Evolutionary conservation across 768 basidiomycete genomes (phyloP).

Genomic region (Boletus patriciae): DNA sequence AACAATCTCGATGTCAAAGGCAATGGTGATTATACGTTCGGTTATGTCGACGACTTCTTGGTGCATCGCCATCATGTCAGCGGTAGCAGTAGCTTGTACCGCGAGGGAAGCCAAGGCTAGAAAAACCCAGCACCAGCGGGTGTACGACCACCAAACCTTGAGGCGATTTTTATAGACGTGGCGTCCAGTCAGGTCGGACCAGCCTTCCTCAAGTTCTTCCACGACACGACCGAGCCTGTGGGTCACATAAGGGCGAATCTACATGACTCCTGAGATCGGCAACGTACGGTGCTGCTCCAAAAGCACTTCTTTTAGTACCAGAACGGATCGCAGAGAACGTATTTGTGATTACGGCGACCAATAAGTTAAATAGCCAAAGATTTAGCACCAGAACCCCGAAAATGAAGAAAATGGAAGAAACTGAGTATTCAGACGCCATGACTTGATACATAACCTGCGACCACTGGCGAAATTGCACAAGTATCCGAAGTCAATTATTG

Average conservation of each 20-base stretch:
- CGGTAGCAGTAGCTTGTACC: constrained; percentile 68
- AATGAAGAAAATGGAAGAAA: constrained; percentile 88
- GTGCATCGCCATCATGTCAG: constrained; percentile 49
- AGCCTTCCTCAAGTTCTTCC: constrained; percentile 65
- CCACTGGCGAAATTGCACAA: constrained; percentile 49
- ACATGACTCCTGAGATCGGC: neutral
- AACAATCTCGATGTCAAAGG: constrained; percentile 87
- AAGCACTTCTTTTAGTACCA: constrained; percentile 88
- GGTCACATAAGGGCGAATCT: neutral
- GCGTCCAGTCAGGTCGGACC: constrained; percentile 50
- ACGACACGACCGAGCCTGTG: constrained; percentile 40
- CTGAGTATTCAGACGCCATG: constrained; percentile 87
- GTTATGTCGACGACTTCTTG: constrained; percentile 53
- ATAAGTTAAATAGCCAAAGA: constrained; percentile 91
- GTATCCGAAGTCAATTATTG: neutral
- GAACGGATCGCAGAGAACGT: constrained; percentile 86
- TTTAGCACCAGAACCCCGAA: constrained; percentile 82
- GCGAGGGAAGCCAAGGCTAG: constrained; percentile 70
- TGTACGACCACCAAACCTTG: constrained; percentile 56
- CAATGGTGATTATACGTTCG: constrained; percentile 75
- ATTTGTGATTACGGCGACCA: constrained; percentile 95
- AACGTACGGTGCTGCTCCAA: constrained; percentile 61
- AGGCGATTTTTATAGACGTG: constrained; percentile 47
- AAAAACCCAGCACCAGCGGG: constrained; percentile 72
- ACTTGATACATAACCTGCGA: constrained; percentile 80